phyloP scores from a whole-genome alignment of 257 asterid species.

The Solanum clarkiae region DNA sequence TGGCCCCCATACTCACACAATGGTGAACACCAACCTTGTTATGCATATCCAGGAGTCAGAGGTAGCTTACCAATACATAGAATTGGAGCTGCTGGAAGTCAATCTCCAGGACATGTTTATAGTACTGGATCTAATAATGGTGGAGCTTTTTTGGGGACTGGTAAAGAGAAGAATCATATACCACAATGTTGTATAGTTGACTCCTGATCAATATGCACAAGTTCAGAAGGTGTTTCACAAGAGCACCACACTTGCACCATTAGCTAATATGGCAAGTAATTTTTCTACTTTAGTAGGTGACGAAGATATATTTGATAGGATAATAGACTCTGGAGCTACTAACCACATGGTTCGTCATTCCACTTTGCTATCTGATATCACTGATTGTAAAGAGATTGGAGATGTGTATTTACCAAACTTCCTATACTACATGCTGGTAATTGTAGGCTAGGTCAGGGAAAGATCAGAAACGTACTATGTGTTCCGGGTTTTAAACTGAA shows the following conservation, averaged over 20 bases:
- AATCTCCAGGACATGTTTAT: no score
- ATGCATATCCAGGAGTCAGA: neutral
- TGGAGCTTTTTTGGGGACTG: neutral
- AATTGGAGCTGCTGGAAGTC: no score
- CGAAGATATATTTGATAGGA: neutral
- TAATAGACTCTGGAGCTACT: neutral
- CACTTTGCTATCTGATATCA: neutral
- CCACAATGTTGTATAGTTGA: no score
- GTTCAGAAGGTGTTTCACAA: neutral
- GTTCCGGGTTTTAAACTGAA: neutral
- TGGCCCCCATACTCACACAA: neutral
- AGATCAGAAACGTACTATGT: neutral
- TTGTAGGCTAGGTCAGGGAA: neutral
- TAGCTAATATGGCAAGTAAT: neutral
- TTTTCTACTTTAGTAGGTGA: no score
- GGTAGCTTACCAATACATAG: no score
- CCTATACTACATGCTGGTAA: neutral
- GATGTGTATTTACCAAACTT: neutral
- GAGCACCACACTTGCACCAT: neutral
- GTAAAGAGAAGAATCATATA: neutral
- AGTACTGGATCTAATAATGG: neutral
- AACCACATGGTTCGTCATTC: neutral
- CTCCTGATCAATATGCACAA: neutral
- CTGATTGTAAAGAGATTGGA: neutral
- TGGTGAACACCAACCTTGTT: neutral